Base-by-base conservation (phyloP, 2,329 filamentous ascomycete species). In the Tolypocladium amazonense region DNA sequence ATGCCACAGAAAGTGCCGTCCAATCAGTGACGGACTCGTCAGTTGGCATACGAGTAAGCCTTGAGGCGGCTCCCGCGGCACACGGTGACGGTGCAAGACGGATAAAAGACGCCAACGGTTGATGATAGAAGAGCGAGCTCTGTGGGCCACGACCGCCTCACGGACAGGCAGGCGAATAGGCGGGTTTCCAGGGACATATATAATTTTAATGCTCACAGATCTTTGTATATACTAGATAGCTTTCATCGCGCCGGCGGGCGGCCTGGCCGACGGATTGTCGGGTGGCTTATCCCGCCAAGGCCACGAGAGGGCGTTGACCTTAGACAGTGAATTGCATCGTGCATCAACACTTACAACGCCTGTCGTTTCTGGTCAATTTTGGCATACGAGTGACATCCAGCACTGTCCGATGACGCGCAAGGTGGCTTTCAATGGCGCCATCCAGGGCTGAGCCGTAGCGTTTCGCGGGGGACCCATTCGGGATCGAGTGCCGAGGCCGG, bases 201-300 rank as follows among this genome's bases (percentile, higher is more conserved):
- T 59, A 56, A 58, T 60, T 56, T 35, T 62, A 62, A 60, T 60
- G 41, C 56, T 58, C 35, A 54, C 56, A 53, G 35, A 53, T 20
- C 52, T 38, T 54, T 63, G 55, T 59, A 58, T 47, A 60, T 60
- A 59, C 27, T 60, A 38, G 53, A 47, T 27, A 11, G 25, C 23
- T 25, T 58, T 56, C 15, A 25, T 18, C 15, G 35, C 52, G n/a
- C 55, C 33, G 57, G 12, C 33, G n/a, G n/a, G 33, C 41, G n/a
- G 23, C 27, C 41, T 53, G 53, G 35, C 58, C 58, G n/a, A 27
- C 60, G 23, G 33, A 30, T 25, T 30, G 50, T 12, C 15, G 15
- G 27, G 15, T 27, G 47, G 25, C 27, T 3, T 52, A 4, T 33
- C 47, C 47, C 11, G 27, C 15, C 20, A 6, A 11, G 9, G 18